These are phyloP conservation scores for Arctium lappa DNA, from an alignment of 129 eudicot species.

Conservation along the genomic window DNA sequence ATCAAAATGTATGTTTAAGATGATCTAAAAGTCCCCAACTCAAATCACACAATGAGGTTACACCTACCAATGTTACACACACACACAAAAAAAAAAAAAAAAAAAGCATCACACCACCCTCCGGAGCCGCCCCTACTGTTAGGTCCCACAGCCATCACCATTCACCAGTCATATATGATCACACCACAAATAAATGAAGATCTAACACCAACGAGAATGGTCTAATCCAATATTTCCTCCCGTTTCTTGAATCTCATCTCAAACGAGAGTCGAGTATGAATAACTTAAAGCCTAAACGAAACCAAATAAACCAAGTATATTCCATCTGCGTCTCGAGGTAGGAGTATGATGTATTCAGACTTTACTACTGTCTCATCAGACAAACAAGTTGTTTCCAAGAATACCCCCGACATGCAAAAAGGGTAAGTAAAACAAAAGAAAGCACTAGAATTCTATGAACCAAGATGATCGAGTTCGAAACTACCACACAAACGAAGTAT, in stretches of 20 bases:
- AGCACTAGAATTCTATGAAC: background rate
- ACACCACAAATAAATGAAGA: background rate
- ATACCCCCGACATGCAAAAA: background rate
- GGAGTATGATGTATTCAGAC: background rate
- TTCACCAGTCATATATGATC: background rate
- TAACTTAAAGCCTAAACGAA: background rate
- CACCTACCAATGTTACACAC: too few relatives aligned
- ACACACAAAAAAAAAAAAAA: too few relatives aligned
- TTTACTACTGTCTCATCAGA: background rate
- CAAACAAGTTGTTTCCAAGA: background rate
- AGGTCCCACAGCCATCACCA: too few relatives aligned
- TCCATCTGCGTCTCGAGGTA: background rate
- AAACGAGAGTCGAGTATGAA: background rate
- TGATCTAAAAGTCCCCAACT: background rate
- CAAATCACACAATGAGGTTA: background rate
- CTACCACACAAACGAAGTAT: background rate
- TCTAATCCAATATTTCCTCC: background rate
- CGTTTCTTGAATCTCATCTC: background rate
- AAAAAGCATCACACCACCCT: background rate
- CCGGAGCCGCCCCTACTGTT: too few relatives aligned
- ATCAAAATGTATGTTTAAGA: background rate
- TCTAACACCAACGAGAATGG: background rate
- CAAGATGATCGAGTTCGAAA: background rate
- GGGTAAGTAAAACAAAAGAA: background rate
- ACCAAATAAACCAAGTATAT: background rate